A percentile compares a stretch with the other conserved stretches of the same genome.
These are phyloP conservation scores for Pachyrhizus erosus DNA, from an alignment of 306 rosid genomes.

Conservation along the genomic window DNA sequence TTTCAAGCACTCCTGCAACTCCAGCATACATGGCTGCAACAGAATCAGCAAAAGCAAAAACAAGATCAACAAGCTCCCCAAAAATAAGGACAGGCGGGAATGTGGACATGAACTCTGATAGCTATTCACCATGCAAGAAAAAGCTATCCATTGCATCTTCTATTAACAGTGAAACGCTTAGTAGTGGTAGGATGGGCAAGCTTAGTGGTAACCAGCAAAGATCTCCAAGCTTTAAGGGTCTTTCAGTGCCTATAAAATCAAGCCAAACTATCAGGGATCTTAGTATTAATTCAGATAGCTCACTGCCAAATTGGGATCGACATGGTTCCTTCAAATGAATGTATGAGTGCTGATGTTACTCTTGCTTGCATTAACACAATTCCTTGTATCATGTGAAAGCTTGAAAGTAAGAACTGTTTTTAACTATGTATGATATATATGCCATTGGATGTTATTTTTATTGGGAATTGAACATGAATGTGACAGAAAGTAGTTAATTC, in stretches of 20 bases:
- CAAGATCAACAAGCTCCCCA: slow-evolving; percentile 80
- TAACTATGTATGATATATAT: slow-evolving; percentile 43
- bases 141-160: slow-evolving; percentile 62
- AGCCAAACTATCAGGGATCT: slow-evolving; percentile 60
- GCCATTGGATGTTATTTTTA: slow-evolving; percentile 39
- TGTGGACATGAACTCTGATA: slow-evolving; percentile 61
- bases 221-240: slow-evolving; percentile 83
- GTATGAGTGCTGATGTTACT: not conserved
- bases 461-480: slow-evolving; percentile 37
- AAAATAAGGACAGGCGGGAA: slow-evolving; percentile 61
- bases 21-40: slow-evolving; percentile 98
- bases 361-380: slow-evolving; percentile 19
- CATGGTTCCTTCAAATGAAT: slow-evolving; percentile 56
- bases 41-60: slow-evolving; percentile 82
- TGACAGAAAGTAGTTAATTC: slow-evolving; percentile 32
- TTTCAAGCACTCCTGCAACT: slow-evolving; percentile 67
- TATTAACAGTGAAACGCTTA: slow-evolving; percentile 53
- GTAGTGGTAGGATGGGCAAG: slow-evolving; percentile 43
- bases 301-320: slow-evolving; percentile 68
- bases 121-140: slow-evolving; percentile 84
- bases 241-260: slow-evolving; percentile 80
- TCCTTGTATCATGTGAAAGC: slow-evolving; percentile 23
- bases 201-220: slow-evolving; percentile 54
- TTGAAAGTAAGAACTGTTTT: slow-evolving; percentile 37
- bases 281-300: slow-evolving; percentile 72